phyloP scores from a whole-genome alignment of 2,329 filamentous ascomycete species.

The Chaetomiaceae sp. region DNA sequence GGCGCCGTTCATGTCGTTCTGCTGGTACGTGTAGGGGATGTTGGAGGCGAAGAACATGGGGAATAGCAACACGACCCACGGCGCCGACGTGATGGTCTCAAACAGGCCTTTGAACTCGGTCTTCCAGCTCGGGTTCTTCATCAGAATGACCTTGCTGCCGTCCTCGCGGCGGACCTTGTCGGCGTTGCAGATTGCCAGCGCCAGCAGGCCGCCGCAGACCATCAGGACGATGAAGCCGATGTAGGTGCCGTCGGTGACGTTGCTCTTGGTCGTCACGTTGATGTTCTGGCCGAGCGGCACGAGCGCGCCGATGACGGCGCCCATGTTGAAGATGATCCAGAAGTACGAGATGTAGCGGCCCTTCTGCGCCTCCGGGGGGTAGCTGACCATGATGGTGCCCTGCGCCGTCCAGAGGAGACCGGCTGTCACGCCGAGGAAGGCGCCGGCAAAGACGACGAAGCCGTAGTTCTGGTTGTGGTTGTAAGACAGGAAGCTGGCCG shows the following conservation, averaged over 20 bases:
- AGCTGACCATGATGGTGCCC: constrained; percentile 84
- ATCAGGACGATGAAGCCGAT: constrained; percentile 84
- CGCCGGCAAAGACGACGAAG: constrained; percentile 71
- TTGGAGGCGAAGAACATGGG: constrained; percentile 78
- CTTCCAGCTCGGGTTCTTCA: constrained; percentile 85
- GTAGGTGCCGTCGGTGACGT: constrained; percentile 74
- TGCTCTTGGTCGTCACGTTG: constrained; percentile 41
- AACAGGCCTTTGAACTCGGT: constrained; percentile 71
- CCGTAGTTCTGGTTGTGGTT: constrained; percentile 61
- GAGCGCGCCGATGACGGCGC: constrained; percentile 76
- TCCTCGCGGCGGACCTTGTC: constrained; percentile 67
- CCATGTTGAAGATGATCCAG: constrained; percentile 93
- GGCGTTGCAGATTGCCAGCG: constrained; percentile 65
- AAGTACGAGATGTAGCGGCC: constrained; percentile 86
- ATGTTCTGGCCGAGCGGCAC: constrained; percentile 71
- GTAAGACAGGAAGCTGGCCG: constrained; percentile 63
- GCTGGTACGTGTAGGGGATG: constrained; percentile 78
- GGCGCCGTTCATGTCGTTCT: constrained; percentile 59
- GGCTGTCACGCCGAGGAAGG: constrained; percentile 69
- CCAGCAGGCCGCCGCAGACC: constrained; percentile 61
- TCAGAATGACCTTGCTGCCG: constrained; percentile 73
- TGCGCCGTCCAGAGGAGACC: constrained; percentile 78
- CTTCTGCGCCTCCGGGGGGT: constrained; percentile 74
- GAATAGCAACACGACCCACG: constrained; percentile 69
- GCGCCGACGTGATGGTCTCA: constrained; percentile 63